phyloP scores from a whole-genome alignment of 345 rosid genomes.

The Adansonia digitata region DNA sequence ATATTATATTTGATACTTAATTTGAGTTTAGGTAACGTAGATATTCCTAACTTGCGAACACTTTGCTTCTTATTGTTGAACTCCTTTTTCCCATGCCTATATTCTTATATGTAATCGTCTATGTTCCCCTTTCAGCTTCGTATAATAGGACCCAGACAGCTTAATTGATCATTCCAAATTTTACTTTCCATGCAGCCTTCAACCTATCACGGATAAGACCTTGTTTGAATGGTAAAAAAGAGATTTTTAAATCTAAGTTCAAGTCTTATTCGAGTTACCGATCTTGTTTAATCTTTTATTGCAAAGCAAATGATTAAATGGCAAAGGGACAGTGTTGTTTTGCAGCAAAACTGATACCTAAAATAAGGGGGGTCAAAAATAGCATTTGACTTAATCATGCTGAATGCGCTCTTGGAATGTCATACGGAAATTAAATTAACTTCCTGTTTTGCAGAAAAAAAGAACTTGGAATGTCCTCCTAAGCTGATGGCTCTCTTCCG shows the following conservation, averaged over 20 bases:
- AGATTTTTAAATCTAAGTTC: not conserved
- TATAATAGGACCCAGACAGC: not conserved
- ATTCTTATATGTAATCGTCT: slow-evolving; percentile 6
- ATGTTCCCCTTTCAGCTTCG: not conserved
- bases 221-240: not conserved
- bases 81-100: slow-evolving; percentile 8
- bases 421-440: not conserved
- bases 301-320: not conserved
- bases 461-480: not conserved
- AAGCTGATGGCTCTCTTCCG: not conserved
- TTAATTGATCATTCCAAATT: not conserved
- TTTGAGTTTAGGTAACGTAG: too few relatives aligned
- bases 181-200: not conserved
- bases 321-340: not conserved
- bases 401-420: not conserved
- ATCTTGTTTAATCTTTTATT: not conserved
- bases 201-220: not conserved
- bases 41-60: too few relatives aligned
- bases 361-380: slow-evolving; percentile 12
- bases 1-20: too few relatives aligned
- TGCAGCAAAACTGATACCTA: not conserved
- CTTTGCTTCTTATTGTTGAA: not conserved
- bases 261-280: not conserved
- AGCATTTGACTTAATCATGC: slow-evolving; percentile 12
- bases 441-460: not conserved